These are phyloP conservation scores for Talaromyces islandicus DNA, from an alignment of 2,329 filamentous ascomycete genomes.

Conservation along the genomic window DNA sequence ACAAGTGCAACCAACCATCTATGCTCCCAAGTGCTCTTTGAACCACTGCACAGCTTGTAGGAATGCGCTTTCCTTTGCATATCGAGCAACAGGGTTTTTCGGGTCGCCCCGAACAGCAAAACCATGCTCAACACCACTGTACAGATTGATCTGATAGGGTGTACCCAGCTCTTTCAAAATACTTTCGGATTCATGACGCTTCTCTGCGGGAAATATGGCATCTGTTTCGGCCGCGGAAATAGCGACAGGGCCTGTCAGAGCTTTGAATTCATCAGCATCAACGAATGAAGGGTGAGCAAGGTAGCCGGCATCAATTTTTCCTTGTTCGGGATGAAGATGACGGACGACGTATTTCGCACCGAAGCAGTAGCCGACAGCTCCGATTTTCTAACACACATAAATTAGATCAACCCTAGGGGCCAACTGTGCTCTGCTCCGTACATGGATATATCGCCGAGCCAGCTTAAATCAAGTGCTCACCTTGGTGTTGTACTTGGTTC, in stretches of 20 bases:
- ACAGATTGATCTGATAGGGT: conserved; percentile 70
- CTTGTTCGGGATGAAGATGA: conserved; percentile 51
- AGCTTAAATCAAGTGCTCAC: conserved; percentile 7
- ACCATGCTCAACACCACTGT: conserved; percentile 62
- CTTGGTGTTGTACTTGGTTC: conserved; percentile 18
- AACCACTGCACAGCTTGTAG: conserved; percentile 67
- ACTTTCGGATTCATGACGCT: conserved; percentile 54
- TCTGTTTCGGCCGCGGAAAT: conserved; percentile 59
- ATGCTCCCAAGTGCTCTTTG: conserved; percentile 10
- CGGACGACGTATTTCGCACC: conserved; percentile 58
- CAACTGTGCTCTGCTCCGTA: no score
- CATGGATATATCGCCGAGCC: no score
- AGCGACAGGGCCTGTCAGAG: conserved; percentile 57
- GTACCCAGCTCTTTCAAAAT: conserved; percentile 47
- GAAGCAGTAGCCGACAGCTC: conserved; percentile 24
- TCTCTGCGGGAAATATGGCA: conserved; percentile 49
- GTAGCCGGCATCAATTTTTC: conserved; percentile 60
- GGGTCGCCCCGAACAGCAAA: conserved; percentile 64
- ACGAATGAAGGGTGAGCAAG: conserved; percentile 70
- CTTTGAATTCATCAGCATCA: conserved; percentile 54
- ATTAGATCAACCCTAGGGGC: no score
- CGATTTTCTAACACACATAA: conserved; percentile 15
- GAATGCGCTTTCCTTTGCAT: conserved; percentile 71
- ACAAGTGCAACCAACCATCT: background rate
- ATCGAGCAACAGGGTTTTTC: conserved; percentile 49